Evolutionary conservation across 768 basidiomycete species (phyloP).

Genomic region (Astraeus odoratus): DNA sequence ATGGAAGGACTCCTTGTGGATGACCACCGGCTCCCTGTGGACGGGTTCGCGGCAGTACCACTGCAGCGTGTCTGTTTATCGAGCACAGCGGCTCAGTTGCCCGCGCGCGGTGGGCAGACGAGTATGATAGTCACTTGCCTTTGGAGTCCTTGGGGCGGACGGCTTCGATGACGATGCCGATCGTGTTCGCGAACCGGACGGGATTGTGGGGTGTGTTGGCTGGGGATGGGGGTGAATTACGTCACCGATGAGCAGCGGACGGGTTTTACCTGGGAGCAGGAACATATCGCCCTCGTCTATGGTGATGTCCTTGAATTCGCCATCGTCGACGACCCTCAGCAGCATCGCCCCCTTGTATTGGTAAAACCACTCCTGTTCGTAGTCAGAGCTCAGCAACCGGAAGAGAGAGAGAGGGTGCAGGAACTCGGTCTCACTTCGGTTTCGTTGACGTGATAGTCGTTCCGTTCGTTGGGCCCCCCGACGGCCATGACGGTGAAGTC

Average conservation of each 20-base stretch:
- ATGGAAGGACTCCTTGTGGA: conserved; percentile 81
- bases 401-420: neutral
- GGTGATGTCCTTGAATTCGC: conserved; percentile 72
- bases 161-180: conserved; percentile 88
- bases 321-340: conserved; percentile 77
- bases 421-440: conserved; percentile 73
- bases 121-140: conserved; percentile 40
- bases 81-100: too few species aligned
- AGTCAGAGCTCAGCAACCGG: neutral
- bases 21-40: conserved; percentile 64
- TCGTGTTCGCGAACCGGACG: conserved; percentile 81
- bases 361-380: conserved; percentile 88
- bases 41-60: conserved; percentile 78
- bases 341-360: conserved; percentile 94
- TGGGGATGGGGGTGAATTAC: conserved; percentile 22
- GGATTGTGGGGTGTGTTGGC: conserved; percentile 97
- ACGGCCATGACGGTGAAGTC: conserved; percentile 96
- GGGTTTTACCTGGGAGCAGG: conserved; percentile 70
- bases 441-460: conserved; percentile 93
- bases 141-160: conserved; percentile 66
- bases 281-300: conserved; percentile 98
- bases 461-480: conserved; percentile 91
- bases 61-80: conserved; percentile 83
- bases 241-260: neutral
- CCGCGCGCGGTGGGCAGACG: too few species aligned